Evolutionary conservation across 495 filamentous ascomycete genomes (phyloP).

Genomic region (Penicillium bovifimosum): DNA sequence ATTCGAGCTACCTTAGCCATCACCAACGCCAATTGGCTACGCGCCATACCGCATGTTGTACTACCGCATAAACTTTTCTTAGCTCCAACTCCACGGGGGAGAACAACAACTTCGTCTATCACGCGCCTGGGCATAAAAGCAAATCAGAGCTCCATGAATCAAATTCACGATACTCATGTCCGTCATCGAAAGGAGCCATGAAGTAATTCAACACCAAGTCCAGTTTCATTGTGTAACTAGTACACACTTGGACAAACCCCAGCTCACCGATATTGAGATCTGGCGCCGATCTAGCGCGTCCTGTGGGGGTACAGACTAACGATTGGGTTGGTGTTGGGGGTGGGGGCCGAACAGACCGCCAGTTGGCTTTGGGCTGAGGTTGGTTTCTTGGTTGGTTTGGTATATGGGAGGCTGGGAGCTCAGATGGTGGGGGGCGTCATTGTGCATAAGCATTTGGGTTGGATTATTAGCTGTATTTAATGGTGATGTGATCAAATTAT

Average conservation of each 20-base stretch:
- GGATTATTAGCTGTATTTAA: too few relatives aligned
- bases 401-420: background rate
- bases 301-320: background rate
- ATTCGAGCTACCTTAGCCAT: background rate
- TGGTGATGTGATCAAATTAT: background rate
- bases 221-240: background rate
- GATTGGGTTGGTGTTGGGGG: background rate
- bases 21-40: background rate
- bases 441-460: background rate
- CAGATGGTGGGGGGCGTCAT: background rate
- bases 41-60: constrained; percentile 2
- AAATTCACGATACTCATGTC: background rate
- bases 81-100: background rate
- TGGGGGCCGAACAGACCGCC: constrained; percentile 2
- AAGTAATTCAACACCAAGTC: background rate
- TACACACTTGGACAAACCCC: background rate
- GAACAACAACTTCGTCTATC: background rate
- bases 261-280: background rate
- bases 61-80: background rate
- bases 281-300: constrained; percentile 1
- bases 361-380: background rate
- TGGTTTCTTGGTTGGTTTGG: background rate
- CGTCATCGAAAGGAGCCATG: background rate
- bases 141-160: background rate
- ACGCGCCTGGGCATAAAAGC: background rate